Evolutionary conservation across 148 eudicot genomes (phyloP), one percentile per base, ranked within the genome.

Genomic region (Mesembryanthemum crystallinum): DNA sequence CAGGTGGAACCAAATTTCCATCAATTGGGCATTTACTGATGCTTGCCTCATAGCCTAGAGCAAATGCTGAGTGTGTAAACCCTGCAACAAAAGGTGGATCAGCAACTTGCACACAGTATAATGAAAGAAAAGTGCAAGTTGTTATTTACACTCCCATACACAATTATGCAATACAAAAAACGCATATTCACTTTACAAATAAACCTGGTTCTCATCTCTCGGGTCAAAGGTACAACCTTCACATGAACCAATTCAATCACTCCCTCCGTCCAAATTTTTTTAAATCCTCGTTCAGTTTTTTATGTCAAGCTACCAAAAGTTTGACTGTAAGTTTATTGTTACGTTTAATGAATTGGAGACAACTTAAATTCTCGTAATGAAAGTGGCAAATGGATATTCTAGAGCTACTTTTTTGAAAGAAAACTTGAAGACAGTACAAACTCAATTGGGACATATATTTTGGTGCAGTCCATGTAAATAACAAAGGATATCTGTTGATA

Each of bases 1-100:
- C 88, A 17, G 89, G 89, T 37, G 92, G 94, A 86, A 92, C 89
- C 67, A 85, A 68, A 82, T 87, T 87, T 43, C 88, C 94, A 76
- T 92, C 94, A 73, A 88, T 83, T 9, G 89, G 76, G 74, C 85
- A 73, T 67, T 86, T 88, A 77, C 82, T 77, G 27, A 88, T 80
- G 42, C 86, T 82, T 42, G 97, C 94, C 86, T 92, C 97, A 72
- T 82, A 85, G 71, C 92, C 91, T 62, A 92, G 83, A 64, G 82
- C 74, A 88, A 90, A 92, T 8, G 97, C 94, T 55, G 97, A 67
- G 81, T 90, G 94, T 24, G 86, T 79, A 64, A 92, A 90, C 52
- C 97, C 97, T 92, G 85, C 45, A 85, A 78, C 60, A 67, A 71
- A 21, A 71, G 25, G 77, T 25, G 66, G 12, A 73, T 73, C 35